Base-by-base conservation (phyloP, 1,139 yeast species). In the Meyerozyma athensensis region DNA sequence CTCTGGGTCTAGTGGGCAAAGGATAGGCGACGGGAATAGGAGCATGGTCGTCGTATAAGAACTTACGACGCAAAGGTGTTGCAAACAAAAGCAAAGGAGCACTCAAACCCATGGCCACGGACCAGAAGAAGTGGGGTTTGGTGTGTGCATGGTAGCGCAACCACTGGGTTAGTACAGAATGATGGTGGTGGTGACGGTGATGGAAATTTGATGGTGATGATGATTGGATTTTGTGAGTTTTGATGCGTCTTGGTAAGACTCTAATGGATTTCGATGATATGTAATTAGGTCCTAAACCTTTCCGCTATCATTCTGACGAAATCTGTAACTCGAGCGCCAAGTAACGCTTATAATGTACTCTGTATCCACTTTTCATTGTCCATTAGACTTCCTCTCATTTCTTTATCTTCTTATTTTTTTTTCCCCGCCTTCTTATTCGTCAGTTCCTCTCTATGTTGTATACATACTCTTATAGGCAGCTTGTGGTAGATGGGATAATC, bases 81-180 rank as follows among this genome's bases (percentile, higher is more conserved):
- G 74, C 72, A 36, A 72, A 65, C 48, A 82, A 60, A 42, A 83
- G 69, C 13, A 77, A 61, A 12, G 94, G 94, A 7, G 86, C 89
- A 34, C 81, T 58, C 36, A 78, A 59, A 8, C 90, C 95, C 50
- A 85, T 68, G 30, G 72, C 69, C 19, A 79, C 73, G n/a, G 92
- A 72, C 57, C 72, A 80, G 61, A 84, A 82, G 49, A 84, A 70
- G 59, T 84, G 89, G 38, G 95, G 95, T 57, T 79, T 79, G 48
- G 79, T 79, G 64, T 84, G 86, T 30, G 92, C 85, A 50, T 81
- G 83, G 63, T 79, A 84, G 59, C 90, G 83, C 45, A 80, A 62
- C 84, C 87, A 85, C 86, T 82, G 38, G 1, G 19, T 32, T 28
- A 28, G 33, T 30, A n/a, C 4, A 13, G 2, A 13, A 10, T 26